These are phyloP conservation scores for Allantophomopsis cytisporea DNA, from an alignment of 2,329 filamentous ascomycete species.

Conservation along the genomic window DNA sequence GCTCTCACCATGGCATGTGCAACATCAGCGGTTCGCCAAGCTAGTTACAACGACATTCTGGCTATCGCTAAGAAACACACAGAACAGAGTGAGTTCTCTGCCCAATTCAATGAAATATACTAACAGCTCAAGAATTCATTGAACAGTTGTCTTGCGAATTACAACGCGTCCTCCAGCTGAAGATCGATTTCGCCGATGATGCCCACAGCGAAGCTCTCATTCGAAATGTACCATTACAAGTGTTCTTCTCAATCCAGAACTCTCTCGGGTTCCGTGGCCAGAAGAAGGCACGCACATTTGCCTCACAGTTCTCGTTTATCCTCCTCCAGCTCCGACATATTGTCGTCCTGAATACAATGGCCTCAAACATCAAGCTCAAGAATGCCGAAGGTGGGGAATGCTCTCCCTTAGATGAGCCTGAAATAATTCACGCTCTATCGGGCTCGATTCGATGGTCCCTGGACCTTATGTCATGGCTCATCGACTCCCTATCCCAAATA, in stretches of 20 bases:
- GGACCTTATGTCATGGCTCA: slow-evolving; percentile 52
- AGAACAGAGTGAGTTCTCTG: slow-evolving; percentile 11
- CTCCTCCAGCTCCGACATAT: slow-evolving; percentile 64
- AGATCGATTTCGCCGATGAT: slow-evolving; percentile 74
- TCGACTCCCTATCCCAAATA: slow-evolving; percentile 42
- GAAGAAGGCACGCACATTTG: slow-evolving; percentile 44
- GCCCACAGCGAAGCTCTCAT: slow-evolving; percentile 58
- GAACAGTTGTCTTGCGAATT: slow-evolving; percentile 52
- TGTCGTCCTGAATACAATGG: slow-evolving; percentile 49
- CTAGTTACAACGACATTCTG: slow-evolving; percentile 58
- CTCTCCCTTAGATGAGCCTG: slow-evolving; percentile 51
- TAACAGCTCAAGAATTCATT: slow-evolving; percentile 34
- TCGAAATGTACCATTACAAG: slow-evolving; percentile 57
- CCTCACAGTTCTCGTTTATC: slow-evolving; percentile 62
- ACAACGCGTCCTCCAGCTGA: slow-evolving; percentile 54
- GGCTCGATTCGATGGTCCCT: slow-evolving; percentile 71
- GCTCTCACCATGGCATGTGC: slow-evolving; percentile 40
- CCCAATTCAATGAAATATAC: not conserved
- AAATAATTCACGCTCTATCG: slow-evolving; percentile 58
- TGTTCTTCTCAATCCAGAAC: slow-evolving; percentile 67
- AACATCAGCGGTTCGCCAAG: slow-evolving; percentile 29
- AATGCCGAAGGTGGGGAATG: slow-evolving; percentile 30
- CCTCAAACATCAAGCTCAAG: slow-evolving; percentile 31
- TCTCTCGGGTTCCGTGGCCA: slow-evolving; percentile 62
- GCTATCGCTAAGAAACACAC: slow-evolving; percentile 36